Percentiles rank a stretch among this genome's conserved stretches.
phyloP scores from a whole-genome alignment of 805 yeast genomes.

The Ogataea nitratoaversa region DNA sequence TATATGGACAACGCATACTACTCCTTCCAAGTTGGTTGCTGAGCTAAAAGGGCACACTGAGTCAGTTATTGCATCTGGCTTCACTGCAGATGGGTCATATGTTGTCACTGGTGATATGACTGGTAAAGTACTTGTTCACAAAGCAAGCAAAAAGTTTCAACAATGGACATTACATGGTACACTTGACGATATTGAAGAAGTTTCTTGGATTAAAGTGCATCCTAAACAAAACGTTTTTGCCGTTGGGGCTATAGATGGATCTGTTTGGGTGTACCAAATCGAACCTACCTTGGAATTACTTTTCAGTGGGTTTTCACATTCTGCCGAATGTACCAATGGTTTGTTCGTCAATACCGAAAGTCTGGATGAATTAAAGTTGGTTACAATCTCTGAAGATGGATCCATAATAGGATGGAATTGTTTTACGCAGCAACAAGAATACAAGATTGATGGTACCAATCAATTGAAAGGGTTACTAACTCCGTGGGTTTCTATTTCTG shows the following conservation, averaged over 20 bases:
- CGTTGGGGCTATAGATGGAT: conserved; percentile 88
- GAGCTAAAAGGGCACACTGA: conserved; percentile 81
- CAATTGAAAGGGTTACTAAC: conserved; percentile 66
- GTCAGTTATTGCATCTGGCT: conserved; percentile 79
- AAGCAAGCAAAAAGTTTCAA: conserved; percentile 72
- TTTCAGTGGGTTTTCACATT: conserved; percentile 79
- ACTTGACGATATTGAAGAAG: conserved; percentile 85
- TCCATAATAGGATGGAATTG: conserved; percentile 87
- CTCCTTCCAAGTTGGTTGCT: conserved; percentile 77
- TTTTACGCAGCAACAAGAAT: conserved; percentile 66
- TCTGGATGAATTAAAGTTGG: conserved; percentile 56
- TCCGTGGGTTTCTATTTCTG: conserved; percentile 81
- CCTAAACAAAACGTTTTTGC: conserved; percentile 78
- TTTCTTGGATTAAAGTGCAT: conserved; percentile 78
- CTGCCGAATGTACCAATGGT: conserved; percentile 76
- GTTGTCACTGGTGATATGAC: conserved; percentile 93
- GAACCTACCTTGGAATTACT: conserved; percentile 61
- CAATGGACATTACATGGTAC: conserved; percentile 70
- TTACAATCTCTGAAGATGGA: conserved; percentile 83
- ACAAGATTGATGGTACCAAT: conserved; percentile 59
- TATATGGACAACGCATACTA: conserved; percentile 88
- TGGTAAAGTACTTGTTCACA: conserved; percentile 75
- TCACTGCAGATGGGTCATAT: conserved; percentile 77
- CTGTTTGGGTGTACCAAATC: conserved; percentile 88
- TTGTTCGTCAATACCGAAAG: conserved; percentile 60